phyloP scores from a whole-genome alignment of 371 early-diverging fungal species.

The Mortierella sp. region DNA sequence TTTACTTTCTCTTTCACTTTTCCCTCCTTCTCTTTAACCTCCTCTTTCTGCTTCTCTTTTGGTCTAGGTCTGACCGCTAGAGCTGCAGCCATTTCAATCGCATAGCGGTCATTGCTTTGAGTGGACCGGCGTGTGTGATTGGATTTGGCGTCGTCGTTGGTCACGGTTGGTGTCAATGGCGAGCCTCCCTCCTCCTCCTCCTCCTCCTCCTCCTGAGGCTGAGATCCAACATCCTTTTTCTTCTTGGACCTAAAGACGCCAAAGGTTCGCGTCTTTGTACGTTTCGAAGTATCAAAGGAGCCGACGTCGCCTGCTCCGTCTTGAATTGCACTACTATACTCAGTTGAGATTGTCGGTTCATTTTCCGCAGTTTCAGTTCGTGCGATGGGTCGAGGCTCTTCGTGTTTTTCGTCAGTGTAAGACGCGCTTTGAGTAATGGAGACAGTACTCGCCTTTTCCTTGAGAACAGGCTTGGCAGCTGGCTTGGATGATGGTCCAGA shows the following conservation, averaged over 20 bases:
- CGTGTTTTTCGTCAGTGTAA: not conserved
- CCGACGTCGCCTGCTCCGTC: not conserved
- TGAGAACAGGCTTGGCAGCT: constrained; percentile 15
- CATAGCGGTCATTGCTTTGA: constrained; percentile 16
- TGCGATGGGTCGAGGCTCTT: not conserved
- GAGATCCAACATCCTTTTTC: constrained; percentile 18
- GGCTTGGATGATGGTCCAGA: constrained; percentile 7
- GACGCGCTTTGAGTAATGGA: constrained; percentile 7
- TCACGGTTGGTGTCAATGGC: constrained; percentile 12
- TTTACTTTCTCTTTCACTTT: not conserved
- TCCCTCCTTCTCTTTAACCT: not conserved
- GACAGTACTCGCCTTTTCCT: constrained; percentile 11
- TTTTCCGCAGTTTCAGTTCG: not conserved
- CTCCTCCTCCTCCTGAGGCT: not conserved
- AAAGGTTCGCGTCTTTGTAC: constrained; percentile 36
- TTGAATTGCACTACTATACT: not conserved
- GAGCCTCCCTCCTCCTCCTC: constrained; percentile 7
- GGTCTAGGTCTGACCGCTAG: constrained; percentile 14
- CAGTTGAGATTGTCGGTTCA: not conserved
- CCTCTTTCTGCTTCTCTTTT: constrained; percentile 17
- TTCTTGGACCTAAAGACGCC: constrained; percentile 45
- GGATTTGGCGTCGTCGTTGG: constrained; percentile 43
- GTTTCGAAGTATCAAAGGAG: constrained; percentile 19
- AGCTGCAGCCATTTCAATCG: constrained; percentile 33
- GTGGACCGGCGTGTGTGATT: constrained; percentile 28